A percentile compares a stretch with the other conserved stretches of the same genome.
These are phyloP conservation scores for Dictyostelium discoideum DNA, from an alignment of 78 protist genomes.

Conservation along the genomic window DNA sequence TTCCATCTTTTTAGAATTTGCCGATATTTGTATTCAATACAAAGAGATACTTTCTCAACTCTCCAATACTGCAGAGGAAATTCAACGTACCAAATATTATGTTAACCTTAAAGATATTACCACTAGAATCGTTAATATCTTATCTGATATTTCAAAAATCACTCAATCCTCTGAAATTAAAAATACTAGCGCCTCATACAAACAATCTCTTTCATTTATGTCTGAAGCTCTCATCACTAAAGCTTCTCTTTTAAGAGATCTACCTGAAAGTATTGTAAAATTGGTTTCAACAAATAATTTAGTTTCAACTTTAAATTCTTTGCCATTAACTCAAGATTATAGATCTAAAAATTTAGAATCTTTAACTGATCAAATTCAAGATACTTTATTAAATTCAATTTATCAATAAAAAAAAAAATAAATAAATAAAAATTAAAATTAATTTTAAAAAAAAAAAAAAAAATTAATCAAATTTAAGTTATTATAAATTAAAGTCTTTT, in stretches of 20 bases:
- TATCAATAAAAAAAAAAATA: conserved; percentile 9
- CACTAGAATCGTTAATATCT: neutral
- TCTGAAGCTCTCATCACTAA: neutral
- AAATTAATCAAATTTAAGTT: no score
- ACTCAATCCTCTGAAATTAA: neutral
- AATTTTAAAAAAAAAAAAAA: neutral
- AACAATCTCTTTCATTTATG: neutral
- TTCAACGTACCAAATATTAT: neutral
- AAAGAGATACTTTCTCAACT: neutral
- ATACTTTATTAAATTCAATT: conserved; percentile 6
- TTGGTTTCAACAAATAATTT: conserved; percentile 7
- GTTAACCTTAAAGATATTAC: neutral
- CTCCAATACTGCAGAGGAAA: neutral
- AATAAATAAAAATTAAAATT: neutral
- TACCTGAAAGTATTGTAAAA: neutral
- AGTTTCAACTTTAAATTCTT: neutral
- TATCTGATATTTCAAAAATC: neutral
- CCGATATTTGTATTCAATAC: neutral
- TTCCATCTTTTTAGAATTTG: conserved; percentile 11
- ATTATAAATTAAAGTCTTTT: no score
- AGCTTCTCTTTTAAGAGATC: neutral
- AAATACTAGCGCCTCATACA: neutral
- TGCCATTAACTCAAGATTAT: conserved; percentile 33
- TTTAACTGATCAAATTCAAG: conserved; percentile 53
- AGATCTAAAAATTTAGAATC: conserved; percentile 16